phyloP scores from a whole-genome alignment of 176 grass and related monocot species.

The Paspalum notatum region DNA sequence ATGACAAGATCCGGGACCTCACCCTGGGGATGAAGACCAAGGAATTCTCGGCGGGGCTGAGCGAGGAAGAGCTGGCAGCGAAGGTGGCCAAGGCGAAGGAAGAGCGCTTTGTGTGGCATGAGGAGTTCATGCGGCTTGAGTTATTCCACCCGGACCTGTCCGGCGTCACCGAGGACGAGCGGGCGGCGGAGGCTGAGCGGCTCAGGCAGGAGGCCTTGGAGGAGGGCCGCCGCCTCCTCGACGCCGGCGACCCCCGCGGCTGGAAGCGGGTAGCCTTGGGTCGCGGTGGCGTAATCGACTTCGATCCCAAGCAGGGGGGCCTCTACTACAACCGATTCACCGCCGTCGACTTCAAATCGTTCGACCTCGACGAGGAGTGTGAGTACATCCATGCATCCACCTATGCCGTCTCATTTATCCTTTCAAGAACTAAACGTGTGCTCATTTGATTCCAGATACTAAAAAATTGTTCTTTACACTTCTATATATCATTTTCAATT shows the following conservation, averaged over 20 bases:
- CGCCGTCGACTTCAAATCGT: not conserved
- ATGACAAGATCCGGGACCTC: no score
- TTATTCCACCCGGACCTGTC: not conserved
- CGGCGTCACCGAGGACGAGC: not conserved
- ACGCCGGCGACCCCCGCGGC: not conserved
- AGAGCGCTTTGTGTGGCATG: not conserved
- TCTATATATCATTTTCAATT: not conserved
- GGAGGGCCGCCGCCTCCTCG: not conserved
- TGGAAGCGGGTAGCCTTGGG: fast-evolving
- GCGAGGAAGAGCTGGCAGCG: no score
- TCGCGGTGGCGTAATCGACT: not conserved
- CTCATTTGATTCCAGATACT: not conserved
- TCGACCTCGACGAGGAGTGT: not conserved
- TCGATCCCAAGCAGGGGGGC: conserved; percentile 9
- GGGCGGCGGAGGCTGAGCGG: not conserved
- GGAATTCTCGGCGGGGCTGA: no score
- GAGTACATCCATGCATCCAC: not conserved
- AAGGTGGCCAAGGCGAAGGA: not conserved
- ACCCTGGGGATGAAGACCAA: no score
- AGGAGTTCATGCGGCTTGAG: not conserved
- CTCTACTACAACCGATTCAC: not conserved
- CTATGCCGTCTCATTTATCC: no score
- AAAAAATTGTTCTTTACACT: not conserved
- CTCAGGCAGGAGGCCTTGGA: not conserved
- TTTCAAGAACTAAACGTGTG: not conserved